phyloP scores from a whole-genome alignment of 345 rosid genomes.

The Murraya koenigii region DNA sequence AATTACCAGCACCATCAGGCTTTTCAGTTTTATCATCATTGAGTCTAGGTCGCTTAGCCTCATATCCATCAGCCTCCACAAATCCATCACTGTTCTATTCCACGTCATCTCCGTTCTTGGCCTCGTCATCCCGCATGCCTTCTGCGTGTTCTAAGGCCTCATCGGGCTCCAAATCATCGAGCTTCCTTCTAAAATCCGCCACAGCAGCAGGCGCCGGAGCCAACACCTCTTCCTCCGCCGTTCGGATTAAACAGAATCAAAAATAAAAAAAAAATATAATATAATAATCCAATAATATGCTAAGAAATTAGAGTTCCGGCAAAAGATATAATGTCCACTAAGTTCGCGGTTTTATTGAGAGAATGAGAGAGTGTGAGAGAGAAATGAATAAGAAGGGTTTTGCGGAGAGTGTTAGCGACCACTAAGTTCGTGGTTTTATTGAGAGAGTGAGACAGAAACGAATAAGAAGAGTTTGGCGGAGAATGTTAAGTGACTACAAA shows the following conservation, averaged over 20 bases:
- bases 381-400: slow-evolving; percentile 2
- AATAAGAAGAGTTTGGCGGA: too few species aligned
- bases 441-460: too few species aligned
- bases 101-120: slow-evolving; percentile 18
- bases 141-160: slow-evolving; percentile 16
- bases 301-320: background rate
- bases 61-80: slow-evolving; percentile 26
- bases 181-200: slow-evolving; percentile 76
- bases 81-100: slow-evolving; percentile 16
- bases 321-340: too few species aligned
- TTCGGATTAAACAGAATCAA: slow-evolving; percentile 3
- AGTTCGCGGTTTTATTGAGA: too few species aligned
- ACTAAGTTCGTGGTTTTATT: too few species aligned
- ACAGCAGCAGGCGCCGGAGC: slow-evolving; percentile 28
- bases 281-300: too few species aligned
- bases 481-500: too few species aligned
- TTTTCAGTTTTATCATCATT: slow-evolving; percentile 32
- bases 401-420: too few species aligned
- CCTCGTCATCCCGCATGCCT: background rate
- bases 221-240: slow-evolving; percentile 70
- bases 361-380: background rate
- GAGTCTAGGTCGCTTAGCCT: slow-evolving; percentile 43
- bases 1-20: slow-evolving; percentile 44
- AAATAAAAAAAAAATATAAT: background rate
- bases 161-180: slow-evolving; percentile 46